Conservation (phyloP, 2,329 filamentous ascomycete genomes). For the Cercospora beticola region DNA sequence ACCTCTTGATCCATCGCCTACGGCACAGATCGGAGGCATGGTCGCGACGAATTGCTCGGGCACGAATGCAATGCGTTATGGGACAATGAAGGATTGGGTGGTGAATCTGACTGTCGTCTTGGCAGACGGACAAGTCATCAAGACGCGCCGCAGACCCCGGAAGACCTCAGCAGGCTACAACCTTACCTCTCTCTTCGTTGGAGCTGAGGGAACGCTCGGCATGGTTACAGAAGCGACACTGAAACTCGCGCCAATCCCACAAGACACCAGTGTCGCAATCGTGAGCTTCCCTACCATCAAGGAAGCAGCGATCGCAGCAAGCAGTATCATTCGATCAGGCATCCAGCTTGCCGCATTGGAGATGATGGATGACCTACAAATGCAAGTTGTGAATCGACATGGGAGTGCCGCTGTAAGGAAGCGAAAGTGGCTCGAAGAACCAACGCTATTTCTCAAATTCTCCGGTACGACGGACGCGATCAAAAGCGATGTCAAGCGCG, state of each 20-base stretch:
- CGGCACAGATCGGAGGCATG: slow-evolving; percentile 78
- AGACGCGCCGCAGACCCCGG: slow-evolving; percentile 70
- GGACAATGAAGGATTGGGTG: slow-evolving; percentile 87
- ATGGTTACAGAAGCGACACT: slow-evolving; percentile 80
- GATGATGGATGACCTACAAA: slow-evolving; percentile 82
- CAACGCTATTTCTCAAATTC: slow-evolving; percentile 74
- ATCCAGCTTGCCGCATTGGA: slow-evolving; percentile 76
- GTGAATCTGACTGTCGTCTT: slow-evolving; percentile 79
- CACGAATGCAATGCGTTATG: slow-evolving; percentile 70
- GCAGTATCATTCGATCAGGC: slow-evolving; percentile 71
- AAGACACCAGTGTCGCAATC: slow-evolving; percentile 74
- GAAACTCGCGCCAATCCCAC: slow-evolving; percentile 73
- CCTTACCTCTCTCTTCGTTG: slow-evolving; percentile 75
- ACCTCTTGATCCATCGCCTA: slow-evolving; percentile 79
- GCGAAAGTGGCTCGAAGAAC: slow-evolving; percentile 71
- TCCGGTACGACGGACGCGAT: slow-evolving; percentile 75
- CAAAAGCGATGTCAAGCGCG: slow-evolving; percentile 69
- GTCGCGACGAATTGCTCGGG: slow-evolving; percentile 72
- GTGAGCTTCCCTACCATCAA: slow-evolving; percentile 76
- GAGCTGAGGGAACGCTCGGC: slow-evolving; percentile 77
- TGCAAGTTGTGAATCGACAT: slow-evolving; percentile 72
- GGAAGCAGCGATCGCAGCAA: slow-evolving; percentile 71
- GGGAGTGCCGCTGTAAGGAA: slow-evolving; percentile 62
- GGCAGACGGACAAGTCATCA: slow-evolving; percentile 75
- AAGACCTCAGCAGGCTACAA: slow-evolving; percentile 85